Percentiles rank a stretch among this genome's conserved stretches.
These are phyloP conservation scores for Plasmodium berghei DNA, from an alignment of 169 alveolate genomes.

Conservation along the genomic window DNA sequence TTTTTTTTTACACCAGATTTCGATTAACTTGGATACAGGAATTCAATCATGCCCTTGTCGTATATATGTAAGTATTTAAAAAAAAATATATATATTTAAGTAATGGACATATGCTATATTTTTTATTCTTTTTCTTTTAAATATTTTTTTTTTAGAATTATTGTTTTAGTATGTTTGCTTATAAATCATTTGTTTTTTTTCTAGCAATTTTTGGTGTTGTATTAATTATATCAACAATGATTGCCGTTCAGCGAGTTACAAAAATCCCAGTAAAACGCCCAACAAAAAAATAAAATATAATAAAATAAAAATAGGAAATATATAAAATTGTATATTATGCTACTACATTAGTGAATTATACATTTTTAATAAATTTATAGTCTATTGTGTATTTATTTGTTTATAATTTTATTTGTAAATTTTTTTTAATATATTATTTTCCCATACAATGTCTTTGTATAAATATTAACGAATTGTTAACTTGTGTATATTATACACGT, in stretches of 20 bases:
- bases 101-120: not conserved
- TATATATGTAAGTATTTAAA: not conserved
- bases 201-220: constrained; percentile 11
- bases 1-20: not conserved
- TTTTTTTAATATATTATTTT: no score
- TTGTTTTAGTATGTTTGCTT: constrained; percentile 11
- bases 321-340: not conserved
- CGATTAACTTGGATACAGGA: not conserved
- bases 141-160: constrained; percentile 15
- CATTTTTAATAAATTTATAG: no score
- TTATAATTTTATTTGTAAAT: not conserved
- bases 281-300: not conserved
- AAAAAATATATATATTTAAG: not conserved
- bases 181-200: constrained; percentile 5
- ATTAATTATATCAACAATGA: constrained; percentile 12
- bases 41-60: not conserved
- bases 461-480: no score
- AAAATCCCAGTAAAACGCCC: constrained; percentile 18
- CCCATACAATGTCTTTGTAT: no score
- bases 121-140: not conserved
- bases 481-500: no score
- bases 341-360: not conserved
- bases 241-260: constrained; percentile 44
- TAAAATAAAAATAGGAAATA: not conserved
- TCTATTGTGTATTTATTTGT: not conserved